Base-by-base conservation (phyloP, 345 rosid species). In the Noccaea caerulescens region DNA sequence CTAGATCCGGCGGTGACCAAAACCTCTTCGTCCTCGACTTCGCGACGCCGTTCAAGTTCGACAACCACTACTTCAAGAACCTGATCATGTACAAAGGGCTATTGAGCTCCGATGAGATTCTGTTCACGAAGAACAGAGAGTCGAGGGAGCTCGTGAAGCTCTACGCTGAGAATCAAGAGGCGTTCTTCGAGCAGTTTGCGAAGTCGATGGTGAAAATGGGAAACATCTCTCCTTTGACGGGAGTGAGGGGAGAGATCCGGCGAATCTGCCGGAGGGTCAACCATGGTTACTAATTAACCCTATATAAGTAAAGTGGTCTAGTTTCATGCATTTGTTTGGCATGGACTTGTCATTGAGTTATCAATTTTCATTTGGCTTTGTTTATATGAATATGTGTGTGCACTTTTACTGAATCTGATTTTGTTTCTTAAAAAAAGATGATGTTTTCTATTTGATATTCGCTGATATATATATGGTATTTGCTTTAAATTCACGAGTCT, bases 171-270 rank as follows among this genome's bases (percentile, higher is more conserved):
- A 78, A 80, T 71, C 80, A 81, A 20, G 77, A 75, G 58, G 77
- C 80, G 4, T 88, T 90, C 87, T 81, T 88, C 18, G 42, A 80
- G 79, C 92, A 90, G 69, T 90, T 88, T 61, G 86, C 90, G 36
- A 79, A 68, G 76, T 90, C 96, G 2, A 90, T 90, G 88, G 72
- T 90, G 13, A 88, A 78, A 82, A 88, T 90, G 96, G 90, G 91
- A 12, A 86, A 83, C 44, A 81, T 90, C 59, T 71, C 91, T 10
- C 96, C 93, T 8, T 45, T 88, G 81, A 90, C 88, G 0, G 93
- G 94, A 11, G 50, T 8, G 7, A 88, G 69, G 66, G 92, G 92
- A 58, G 88, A 90, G 77, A 81, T 90, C 58, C 69, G 93, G 55
- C 60, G 83, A 69, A 53, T 75, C 58, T 90, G 96, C 71, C 75